Evolutionary conservation across 305 asterid species (phyloP).

Genomic region (Fraxinus velutina): DNA sequence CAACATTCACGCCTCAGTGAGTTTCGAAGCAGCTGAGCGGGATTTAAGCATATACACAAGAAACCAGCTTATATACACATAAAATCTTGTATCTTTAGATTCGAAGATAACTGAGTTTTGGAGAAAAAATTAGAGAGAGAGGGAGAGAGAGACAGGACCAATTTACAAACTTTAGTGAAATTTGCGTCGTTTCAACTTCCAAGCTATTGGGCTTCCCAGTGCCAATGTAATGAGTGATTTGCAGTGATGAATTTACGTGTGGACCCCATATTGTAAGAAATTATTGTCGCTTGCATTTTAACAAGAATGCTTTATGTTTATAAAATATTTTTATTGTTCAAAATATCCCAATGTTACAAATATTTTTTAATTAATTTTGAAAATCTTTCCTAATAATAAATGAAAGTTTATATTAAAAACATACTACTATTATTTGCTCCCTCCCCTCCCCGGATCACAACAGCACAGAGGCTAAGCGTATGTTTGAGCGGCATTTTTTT

Average conservation of each 20-base stretch:
- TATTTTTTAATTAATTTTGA: not conserved
- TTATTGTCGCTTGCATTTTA: not conserved
- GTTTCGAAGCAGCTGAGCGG: not conserved
- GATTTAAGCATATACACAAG: not conserved
- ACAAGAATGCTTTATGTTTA: not conserved
- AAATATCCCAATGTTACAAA: not conserved
- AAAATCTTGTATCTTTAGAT: not conserved
- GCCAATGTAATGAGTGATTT: not conserved
- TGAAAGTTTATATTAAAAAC: not conserved
- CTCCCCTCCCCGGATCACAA: no score
- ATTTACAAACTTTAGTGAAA: not conserved
- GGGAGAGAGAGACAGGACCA: not conserved
- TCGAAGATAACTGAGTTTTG: not conserved
- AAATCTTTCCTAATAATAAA: not conserved
- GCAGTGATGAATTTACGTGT: not conserved
- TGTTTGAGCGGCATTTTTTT: no score
- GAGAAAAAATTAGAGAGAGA: not conserved
- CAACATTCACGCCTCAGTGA: not conserved
- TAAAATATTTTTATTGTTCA: not conserved
- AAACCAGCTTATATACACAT: not conserved
- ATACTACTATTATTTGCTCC: no score
- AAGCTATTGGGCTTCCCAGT: not conserved
- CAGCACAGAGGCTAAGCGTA: no score
- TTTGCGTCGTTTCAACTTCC: not conserved
- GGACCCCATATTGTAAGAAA: not conserved